phyloP scores from a whole-genome alignment of 208 protist genomes.

The Leishmania major region DNA sequence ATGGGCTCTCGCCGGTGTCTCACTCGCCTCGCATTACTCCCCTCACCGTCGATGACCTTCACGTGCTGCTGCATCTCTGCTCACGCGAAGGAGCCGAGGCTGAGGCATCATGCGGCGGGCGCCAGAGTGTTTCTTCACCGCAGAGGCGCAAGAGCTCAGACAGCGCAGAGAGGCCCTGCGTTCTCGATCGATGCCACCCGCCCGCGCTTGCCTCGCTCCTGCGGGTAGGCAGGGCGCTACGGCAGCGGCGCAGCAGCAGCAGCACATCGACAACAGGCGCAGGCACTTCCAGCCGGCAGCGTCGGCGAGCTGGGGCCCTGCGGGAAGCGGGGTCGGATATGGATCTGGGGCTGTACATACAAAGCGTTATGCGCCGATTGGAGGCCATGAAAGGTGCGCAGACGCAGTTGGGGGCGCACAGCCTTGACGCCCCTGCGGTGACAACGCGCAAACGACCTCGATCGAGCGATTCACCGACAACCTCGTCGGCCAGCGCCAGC shows the following conservation, averaged over 20 bases:
- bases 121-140: neutral
- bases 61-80: conserved; percentile 32
- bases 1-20: neutral
- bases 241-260: neutral
- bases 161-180: neutral
- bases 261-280: neutral
- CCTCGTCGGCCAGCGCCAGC: neutral
- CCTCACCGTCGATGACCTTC: conserved; percentile 28
- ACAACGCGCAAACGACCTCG: neutral
- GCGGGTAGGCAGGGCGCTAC: neutral
- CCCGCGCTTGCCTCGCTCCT: conserved; percentile 10
- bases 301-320: neutral
- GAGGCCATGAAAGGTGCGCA: neutral
- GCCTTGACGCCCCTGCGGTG: neutral
- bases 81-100: neutral
- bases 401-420: neutral
- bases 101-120: neutral
- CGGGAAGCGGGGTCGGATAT: neutral
- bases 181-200: neutral
- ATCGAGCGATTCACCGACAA: neutral
- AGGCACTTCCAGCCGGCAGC: neutral
- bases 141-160: neutral
- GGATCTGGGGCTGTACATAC: conserved; percentile 1
- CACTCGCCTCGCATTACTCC: neutral
- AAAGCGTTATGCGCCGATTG: conserved; percentile 4